These are phyloP conservation scores for Schizonepeta tenuifolia DNA, from an alignment of 257 asterid species.

Conservation along the genomic window DNA sequence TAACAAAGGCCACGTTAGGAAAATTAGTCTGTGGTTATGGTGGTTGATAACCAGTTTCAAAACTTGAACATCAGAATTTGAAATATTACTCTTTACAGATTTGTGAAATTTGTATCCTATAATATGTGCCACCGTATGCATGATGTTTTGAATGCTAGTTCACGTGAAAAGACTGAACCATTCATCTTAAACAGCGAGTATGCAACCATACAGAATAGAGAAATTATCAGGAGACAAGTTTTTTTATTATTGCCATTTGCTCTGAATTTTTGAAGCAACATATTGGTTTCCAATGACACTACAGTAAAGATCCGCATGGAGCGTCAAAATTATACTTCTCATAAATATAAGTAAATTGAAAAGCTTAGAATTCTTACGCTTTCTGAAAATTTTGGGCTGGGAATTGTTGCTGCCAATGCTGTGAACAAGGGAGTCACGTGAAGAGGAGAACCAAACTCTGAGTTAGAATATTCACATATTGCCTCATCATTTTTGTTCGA, in stretches of 20 bases:
- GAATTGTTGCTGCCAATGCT: conserved; percentile 91
- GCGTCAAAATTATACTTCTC: background rate
- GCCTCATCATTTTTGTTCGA: conserved; percentile 39
- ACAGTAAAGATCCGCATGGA: conserved; percentile 13
- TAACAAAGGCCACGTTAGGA: background rate
- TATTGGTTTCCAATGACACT: background rate
- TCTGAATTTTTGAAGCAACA: conserved; percentile 4
- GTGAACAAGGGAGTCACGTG: conserved; percentile 90
- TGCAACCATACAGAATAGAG: background rate
- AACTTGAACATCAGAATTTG: background rate
- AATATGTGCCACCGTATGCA: background rate
- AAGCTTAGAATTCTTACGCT: conserved; percentile 68
- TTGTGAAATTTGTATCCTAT: background rate
- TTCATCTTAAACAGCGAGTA: background rate
- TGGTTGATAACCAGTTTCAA: conserved; percentile 7
- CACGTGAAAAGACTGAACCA: background rate
- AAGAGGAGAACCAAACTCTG: conserved; percentile 76
- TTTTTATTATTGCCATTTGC: background rate
- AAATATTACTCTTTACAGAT: background rate
- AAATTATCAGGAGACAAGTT: too few relatives aligned
- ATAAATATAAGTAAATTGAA: background rate
- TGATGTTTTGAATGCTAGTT: background rate
- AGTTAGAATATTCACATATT: conserved; percentile 49
- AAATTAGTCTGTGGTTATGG: conserved; percentile 5
- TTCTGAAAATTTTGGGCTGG: conserved; percentile 96